Percentiles rank a stretch among this genome's conserved stretches.
Conservation (phyloP, 495 filamentous ascomycete genomes). For the Penicillium angulare region DNA sequence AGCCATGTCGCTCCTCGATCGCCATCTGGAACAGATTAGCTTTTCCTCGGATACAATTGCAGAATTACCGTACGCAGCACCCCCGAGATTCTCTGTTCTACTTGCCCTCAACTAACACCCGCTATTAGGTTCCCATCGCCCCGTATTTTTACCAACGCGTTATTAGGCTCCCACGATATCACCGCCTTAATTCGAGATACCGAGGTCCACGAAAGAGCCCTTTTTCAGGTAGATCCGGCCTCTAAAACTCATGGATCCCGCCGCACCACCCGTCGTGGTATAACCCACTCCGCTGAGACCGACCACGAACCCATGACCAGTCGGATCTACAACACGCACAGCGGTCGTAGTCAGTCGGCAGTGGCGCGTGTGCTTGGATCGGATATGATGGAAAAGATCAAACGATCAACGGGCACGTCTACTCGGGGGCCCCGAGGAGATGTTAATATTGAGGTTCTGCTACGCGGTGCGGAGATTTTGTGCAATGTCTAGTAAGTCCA, state of each 20-base stretch:
- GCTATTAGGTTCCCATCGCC: conserved; percentile 73
- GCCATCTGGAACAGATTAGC: conserved; percentile 87
- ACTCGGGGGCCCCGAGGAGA: conserved; percentile 54
- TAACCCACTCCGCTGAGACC: conserved; percentile 40
- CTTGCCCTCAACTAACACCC: conserved; percentile 1
- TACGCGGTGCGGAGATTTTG: conserved; percentile 87
- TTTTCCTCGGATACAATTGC: conserved; percentile 80
- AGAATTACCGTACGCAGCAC: conserved; percentile 78
- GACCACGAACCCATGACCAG: conserved; percentile 47
- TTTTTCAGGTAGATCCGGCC: conserved; percentile 84
- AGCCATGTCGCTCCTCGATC: conserved; percentile 72
- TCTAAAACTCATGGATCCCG: conserved; percentile 35
- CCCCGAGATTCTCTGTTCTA: too few species aligned
- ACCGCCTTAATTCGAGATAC: conserved; percentile 94
- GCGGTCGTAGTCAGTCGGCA: conserved; percentile 72
- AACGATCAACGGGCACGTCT: conserved; percentile 48
- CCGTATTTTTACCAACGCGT: conserved; percentile 94
- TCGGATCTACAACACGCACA: conserved; percentile 50
- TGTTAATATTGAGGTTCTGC: conserved; percentile 81
- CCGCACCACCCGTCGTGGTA: conserved; percentile 48
- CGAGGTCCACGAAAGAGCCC: conserved; percentile 88
- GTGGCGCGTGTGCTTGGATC: conserved; percentile 86
- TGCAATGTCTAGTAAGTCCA: conserved; percentile 77
- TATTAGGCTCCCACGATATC: conserved; percentile 85
- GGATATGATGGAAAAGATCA: conserved; percentile 84